Conservation (phyloP, 2,329 filamentous ascomycete species). For the Sporothrix schenckii region DNA sequence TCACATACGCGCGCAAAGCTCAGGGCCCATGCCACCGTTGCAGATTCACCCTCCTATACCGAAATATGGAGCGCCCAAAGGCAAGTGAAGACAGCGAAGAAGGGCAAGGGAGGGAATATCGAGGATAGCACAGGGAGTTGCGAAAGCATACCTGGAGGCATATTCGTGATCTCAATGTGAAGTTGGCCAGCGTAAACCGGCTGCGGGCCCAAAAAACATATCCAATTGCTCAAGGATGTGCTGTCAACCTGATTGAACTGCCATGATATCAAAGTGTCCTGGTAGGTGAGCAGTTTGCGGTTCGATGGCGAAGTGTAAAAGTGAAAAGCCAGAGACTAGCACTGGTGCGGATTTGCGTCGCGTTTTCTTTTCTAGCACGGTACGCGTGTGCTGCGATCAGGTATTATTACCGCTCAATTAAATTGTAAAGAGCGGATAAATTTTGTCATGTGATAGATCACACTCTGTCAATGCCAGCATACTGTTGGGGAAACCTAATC, state of each 20-base stretch:
- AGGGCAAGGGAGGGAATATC: background rate
- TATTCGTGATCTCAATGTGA: background rate
- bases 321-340: background rate
- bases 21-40: background rate
- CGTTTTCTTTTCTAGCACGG: background rate
- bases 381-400: background rate
- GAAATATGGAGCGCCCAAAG: background rate
- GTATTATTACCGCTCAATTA: background rate
- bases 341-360: background rate
- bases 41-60: background rate
- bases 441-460: background rate
- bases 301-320: background rate
- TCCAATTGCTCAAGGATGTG: background rate
- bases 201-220: background rate
- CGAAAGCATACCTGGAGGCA: conserved; percentile 27
- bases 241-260: background rate
- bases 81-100: background rate
- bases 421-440: background rate
- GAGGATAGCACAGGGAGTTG: background rate
- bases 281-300: background rate
- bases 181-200: background rate
- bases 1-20: too few species aligned
- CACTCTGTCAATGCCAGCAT: background rate
- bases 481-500: too few species aligned
- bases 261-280: background rate